Base-by-base conservation (phyloP, 345 rosid genomes). In the Abelmoschus esculentus region DNA sequence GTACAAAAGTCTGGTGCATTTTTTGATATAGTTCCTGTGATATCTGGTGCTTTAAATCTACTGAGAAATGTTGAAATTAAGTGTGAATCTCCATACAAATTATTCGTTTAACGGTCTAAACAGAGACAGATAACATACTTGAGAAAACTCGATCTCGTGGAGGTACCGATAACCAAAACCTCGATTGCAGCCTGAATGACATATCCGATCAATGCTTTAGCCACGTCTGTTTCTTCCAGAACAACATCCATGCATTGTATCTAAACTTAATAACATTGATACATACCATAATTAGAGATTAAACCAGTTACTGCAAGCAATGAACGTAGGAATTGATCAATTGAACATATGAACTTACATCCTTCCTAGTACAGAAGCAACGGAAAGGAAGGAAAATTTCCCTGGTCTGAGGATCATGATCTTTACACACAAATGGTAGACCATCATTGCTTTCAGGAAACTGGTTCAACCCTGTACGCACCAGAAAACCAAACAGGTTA, bases 301-400 rank as follows among this genome's bases (percentile, higher is more conserved):
- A n/a, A 10, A 53, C 26, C 36, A 12, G 22, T 42, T 40, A 40
- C 7, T 40, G 44, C 44, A 47, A 47, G 14, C n/a, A 47, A 47
- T 47, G 14, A 47, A 3, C n/a, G 1, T 14, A 1, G 6, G 53
- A 49, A 49, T 13, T 49, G 26, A 22, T 22, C 26, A 22, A 22
- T 22, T 22, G 26, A 22, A 22, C 26, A 22, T 22, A 22, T 22
- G 26, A 14, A 47, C 70, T 72, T 75, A 93, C 98, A 71, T 91
- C 96, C 80, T 89, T 93, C 9, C 96, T 90, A 1, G 90, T 86
- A 70, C 95, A 91, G 49, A 93, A 86, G 76, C 97, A 91, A 31
- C 96, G 97, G 73, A 91, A 91, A 15, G 98, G 97, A 76, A 88
- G 92, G 79, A 88, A 91, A 69, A 93, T 40, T 3, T 91, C 96